phyloP scores from a whole-genome alignment of 2,329 filamentous ascomycete species.

The Lizonia empirigonia region DNA sequence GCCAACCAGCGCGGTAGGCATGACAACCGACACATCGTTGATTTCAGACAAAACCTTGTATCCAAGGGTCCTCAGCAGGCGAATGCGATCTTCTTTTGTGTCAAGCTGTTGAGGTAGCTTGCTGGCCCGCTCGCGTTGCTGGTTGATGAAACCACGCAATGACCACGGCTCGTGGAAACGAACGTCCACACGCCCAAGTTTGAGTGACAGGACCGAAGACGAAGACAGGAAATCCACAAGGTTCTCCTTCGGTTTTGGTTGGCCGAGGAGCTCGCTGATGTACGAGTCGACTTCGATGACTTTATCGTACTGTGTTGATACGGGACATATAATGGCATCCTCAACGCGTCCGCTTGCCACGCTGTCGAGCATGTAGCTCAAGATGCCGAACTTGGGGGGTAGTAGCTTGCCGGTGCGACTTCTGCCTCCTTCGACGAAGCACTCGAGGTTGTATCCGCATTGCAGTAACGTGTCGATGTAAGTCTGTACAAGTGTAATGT shows the following conservation, averaged over 20 bases:
- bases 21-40: slow-evolving; percentile 94
- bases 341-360: slow-evolving; percentile 85
- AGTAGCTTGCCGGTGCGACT: slow-evolving; percentile 93
- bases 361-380: slow-evolving; percentile 90
- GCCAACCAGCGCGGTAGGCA: slow-evolving; percentile 95
- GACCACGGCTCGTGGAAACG: slow-evolving; percentile 98
- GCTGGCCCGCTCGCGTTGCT: slow-evolving; percentile 69
- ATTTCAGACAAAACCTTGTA: slow-evolving; percentile 94
- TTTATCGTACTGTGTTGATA: slow-evolving; percentile 98
- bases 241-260: slow-evolving; percentile 96
- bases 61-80: slow-evolving; percentile 81
- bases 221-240: slow-evolving; percentile 85
- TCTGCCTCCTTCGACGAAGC: slow-evolving; percentile 96
- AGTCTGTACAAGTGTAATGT: slow-evolving; percentile 89
- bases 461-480: slow-evolving; percentile 94
- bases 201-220: slow-evolving; percentile 85
- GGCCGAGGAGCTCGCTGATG: slow-evolving; percentile 88
- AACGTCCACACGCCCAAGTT: slow-evolving; percentile 90
- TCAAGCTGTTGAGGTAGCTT: slow-evolving; percentile 43
- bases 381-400: slow-evolving; percentile 92
- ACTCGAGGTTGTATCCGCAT: slow-evolving; percentile 92
- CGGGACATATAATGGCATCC: slow-evolving; percentile 91
- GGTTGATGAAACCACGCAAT: slow-evolving; percentile 76
- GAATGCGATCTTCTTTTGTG: slow-evolving; percentile 61
- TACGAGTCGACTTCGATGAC: slow-evolving; percentile 94